These are phyloP conservation scores for Moesziomyces globuligerus DNA, from an alignment of 1,284 basidiomycete species.

Conservation along the genomic window DNA sequence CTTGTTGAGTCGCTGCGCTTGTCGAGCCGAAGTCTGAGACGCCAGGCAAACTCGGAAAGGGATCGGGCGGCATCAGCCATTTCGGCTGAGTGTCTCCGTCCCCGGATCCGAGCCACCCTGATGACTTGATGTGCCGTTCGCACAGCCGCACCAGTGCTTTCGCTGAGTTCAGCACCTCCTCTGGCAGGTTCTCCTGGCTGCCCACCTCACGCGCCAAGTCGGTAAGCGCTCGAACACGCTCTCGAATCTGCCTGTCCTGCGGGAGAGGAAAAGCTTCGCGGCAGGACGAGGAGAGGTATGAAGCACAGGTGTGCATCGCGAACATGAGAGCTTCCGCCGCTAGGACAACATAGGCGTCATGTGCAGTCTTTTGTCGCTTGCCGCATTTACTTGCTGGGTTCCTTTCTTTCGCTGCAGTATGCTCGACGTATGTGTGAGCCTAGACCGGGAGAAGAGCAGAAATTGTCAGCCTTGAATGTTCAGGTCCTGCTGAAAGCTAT, in stretches of 20 bases:
- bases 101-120: too few relatives aligned
- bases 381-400: background rate
- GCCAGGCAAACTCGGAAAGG: conserved; percentile 9
- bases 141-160: background rate
- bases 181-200: background rate
- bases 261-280: too few relatives aligned
- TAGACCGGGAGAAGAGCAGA: too few relatives aligned
- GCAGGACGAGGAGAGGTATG: background rate
- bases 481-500: too few relatives aligned
- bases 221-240: background rate
- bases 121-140: background rate
- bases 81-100: background rate
- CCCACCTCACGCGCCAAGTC: conserved; percentile 1
- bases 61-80: conserved; percentile 15
- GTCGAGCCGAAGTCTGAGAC: background rate
- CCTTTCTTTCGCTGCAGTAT: background rate
- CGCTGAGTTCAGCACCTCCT: conserved; percentile 9
- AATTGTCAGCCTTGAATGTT: too few relatives aligned
- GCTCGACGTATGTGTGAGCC: background rate
- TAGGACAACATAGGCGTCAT: conserved; percentile 9
- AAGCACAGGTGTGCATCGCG: conserved; percentile 8
- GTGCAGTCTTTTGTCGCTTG: too few relatives aligned
- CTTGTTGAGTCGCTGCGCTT: background rate
- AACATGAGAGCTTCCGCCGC: conserved; percentile 27
- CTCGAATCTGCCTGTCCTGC: background rate